Evolutionary conservation across 2,329 filamentous ascomycete genomes (phyloP).

Genomic region (Phyllosticta capitalensis): DNA sequence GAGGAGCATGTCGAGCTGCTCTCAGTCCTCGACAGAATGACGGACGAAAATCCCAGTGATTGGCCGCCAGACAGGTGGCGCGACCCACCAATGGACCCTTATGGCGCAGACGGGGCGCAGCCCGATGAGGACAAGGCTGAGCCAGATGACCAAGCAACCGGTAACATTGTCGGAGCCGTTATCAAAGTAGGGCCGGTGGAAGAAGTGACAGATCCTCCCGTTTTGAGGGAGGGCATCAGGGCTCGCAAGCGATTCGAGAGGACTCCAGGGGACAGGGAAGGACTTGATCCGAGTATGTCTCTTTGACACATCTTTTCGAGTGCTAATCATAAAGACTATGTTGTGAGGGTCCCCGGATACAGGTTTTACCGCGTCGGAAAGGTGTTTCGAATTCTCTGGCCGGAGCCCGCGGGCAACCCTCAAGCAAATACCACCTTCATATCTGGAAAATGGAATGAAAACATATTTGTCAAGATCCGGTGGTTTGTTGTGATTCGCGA

Average conservation of each 20-base stretch:
- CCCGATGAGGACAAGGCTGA: background rate
- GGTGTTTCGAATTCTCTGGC: conserved; percentile 8
- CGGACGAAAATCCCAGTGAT: background rate
- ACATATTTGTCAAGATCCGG: conserved; percentile 7
- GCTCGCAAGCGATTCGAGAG: background rate
- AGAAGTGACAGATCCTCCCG: conserved; percentile 1
- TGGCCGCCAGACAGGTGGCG: background rate
- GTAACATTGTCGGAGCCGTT: background rate
- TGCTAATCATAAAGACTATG: background rate
- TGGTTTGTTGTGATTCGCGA: conserved; percentile 12
- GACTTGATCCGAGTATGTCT: conserved; percentile 4
- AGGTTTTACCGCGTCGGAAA: conserved; percentile 4
- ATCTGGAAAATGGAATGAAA: background rate
- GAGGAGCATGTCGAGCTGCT: background rate
- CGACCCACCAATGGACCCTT: background rate
- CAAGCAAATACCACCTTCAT: background rate
- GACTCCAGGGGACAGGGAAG: background rate
- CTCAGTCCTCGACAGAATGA: background rate
- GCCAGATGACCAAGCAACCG: background rate
- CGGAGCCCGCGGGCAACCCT: background rate
- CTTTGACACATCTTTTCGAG: too few species aligned
- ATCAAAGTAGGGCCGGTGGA: background rate
- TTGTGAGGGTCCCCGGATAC: background rate
- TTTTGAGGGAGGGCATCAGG: conserved; percentile 1
- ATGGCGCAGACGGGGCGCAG: background rate